Evolutionary conservation across 2,329 filamentous ascomycete species (phyloP).

Genomic region (Aspergillus novofumigatus): DNA sequence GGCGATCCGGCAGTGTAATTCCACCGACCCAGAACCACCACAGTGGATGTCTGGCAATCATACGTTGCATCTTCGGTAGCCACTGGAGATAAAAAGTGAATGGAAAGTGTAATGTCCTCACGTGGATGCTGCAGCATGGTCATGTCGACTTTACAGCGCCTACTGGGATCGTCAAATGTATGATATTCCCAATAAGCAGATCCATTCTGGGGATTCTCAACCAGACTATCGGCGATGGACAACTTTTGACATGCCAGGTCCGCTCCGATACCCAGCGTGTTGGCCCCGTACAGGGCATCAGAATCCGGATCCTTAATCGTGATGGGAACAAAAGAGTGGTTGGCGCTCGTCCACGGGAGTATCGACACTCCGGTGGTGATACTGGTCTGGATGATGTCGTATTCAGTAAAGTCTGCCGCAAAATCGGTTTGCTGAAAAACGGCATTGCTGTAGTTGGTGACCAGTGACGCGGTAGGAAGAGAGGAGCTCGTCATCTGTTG

Average conservation of each 20-base stretch:
- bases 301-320: conserved; percentile 17
- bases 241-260: conserved; percentile 22
- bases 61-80: conserved; percentile 16
- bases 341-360: conserved; percentile 29
- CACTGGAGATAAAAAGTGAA: conserved; percentile 30
- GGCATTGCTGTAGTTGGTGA: conserved; percentile 28
- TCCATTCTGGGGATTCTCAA: conserved; percentile 9
- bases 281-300: conserved; percentile 24
- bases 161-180: conserved; percentile 19
- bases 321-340: conserved; percentile 29
- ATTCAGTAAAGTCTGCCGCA: conserved; percentile 31
- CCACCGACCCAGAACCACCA: conserved; percentile 31
- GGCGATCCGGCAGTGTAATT: conserved; percentile 23
- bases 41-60: conserved; percentile 29
- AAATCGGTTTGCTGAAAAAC: conserved; percentile 27
- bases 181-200: conserved; percentile 23
- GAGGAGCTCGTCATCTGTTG: conserved; percentile 26
- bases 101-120: conserved; percentile 26
- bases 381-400: conserved; percentile 33
- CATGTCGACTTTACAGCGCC: conserved; percentile 26
- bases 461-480: conserved; percentile 19
- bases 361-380: conserved; percentile 30
- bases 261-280: conserved; percentile 26
- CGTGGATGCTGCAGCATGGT: conserved; percentile 16
- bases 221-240: conserved; percentile 14